Evolutionary conservation across 2,329 filamentous ascomycete genomes (phyloP), one percentile per base, ranked within the genome.

Genomic region (Onygenales sp.): DNA sequence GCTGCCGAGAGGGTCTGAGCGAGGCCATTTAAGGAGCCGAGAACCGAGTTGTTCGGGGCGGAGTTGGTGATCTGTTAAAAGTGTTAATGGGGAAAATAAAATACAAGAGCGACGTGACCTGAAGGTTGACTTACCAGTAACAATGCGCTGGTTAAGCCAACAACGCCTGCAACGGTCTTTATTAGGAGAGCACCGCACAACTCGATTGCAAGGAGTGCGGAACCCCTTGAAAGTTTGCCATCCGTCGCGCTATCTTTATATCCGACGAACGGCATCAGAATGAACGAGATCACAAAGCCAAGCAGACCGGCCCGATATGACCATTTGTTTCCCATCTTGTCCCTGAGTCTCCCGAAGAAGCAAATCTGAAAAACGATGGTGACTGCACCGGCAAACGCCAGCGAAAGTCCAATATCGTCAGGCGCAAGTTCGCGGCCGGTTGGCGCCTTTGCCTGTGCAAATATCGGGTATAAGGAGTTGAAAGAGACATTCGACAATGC

Each of bases 391-490:
- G 92, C 88, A 57, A 95, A 85, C 0, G 88, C 92, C 51, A 96
- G 76, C 0, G 87, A 88, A 14, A 95, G 71, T 0, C 93, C 93
- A 44, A 97, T 95, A 55, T 87, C 88, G 53, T 83, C 79, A 0
- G 92, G 88, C 0, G 79, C 79, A 3, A 97, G 75, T 0, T 78
- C 77, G 42, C 93, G 85, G 14, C 93, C 93, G 0, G 84, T 85
- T 0, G 93, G 93, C 0, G 83, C 77, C 0, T 79, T 70, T 0
- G 86, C 83, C 52, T 91, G 84, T 0, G 86, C 88, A 62, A 97
- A 98, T 52, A 97, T 92, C 0, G 93, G 93, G 63, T 94, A 98
- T 0, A 98, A 76, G 14, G 88, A 92, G 70, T 95, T 96, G 78
- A 91, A 98, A 3, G 89, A 90, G 59, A 96, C 89, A 68, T 97